Evolutionary conservation across 2,329 filamentous ascomycete species (phyloP), one percentile per base, ranked within the genome.

Genomic region (Leptographium wingfieldii): DNA sequence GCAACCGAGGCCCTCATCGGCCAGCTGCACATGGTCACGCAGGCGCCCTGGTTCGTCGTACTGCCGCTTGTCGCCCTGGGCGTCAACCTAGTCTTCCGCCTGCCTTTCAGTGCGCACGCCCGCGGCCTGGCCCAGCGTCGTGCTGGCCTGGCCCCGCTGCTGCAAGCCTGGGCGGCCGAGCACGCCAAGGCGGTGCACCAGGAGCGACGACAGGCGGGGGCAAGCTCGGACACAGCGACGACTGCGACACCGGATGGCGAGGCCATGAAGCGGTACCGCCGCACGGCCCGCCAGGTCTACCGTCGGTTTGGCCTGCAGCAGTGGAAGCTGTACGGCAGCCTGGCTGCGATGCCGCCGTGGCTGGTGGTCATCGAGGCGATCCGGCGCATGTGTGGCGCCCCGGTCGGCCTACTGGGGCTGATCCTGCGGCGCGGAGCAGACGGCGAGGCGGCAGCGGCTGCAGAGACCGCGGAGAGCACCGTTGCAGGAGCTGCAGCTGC

Each of bases 11-110:
- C 75, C 57, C 66, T 73, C 61, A 73, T 83, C 56, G 67, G 73
- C 43, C 69, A 69, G 54, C 58, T 78, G 11, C 80, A 84, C 66
- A 60, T 62, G 29, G 49, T 66, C 55, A 71, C 72, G 29, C 73
- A 75, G 46, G 67, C 77, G 1, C 79, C 80, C 1, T 84, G 81
- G 81, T 81, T 73, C 64, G 63, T 81, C 38, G 73, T 75, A 33
- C 79, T 84, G 55, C 80, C 81, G 5, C 70, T 79, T n/a, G 69
- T 79, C 16, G 78, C 79, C 7, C 62, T 81, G 2, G 62, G 61
- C 46, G 63, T 67, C 53, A 66, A 63, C 67, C 65, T 75, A 48
- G 60, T 73, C 55, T 66, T 77, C 61, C 73, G 80, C 16, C 67
- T 81, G 5, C 81, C 81, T 6, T 69, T 78, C 7, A 72, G 71